A percentile compares a stretch with the other conserved stretches of the same genome.
Evolutionary conservation across 176 grass and related monocot species (phyloP).

Genomic region (Triticum monococcum): DNA sequence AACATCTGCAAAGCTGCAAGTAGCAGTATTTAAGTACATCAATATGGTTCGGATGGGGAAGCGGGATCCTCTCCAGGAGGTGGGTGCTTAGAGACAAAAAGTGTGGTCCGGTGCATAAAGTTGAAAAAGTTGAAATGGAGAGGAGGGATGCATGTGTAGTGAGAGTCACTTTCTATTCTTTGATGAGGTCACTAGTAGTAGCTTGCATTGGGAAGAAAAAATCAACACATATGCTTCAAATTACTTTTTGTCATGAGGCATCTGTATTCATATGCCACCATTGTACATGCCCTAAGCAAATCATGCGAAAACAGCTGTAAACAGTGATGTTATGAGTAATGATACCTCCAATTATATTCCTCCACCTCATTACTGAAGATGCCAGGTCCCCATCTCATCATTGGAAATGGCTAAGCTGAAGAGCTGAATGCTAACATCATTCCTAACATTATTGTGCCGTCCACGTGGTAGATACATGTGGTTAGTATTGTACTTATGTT

Average conservation of each 20-base stretch:
- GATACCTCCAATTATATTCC: neutral
- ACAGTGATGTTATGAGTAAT: slow-evolving; percentile 7
- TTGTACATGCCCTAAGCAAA: neutral
- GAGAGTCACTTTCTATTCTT: too few relatives aligned
- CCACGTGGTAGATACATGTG: neutral
- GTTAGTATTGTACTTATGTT: neutral
- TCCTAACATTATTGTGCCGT: neutral
- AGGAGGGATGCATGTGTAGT: too few relatives aligned
- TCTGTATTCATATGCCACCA: too few relatives aligned
- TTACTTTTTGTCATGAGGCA: too few relatives aligned
- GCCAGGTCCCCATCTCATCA: neutral
- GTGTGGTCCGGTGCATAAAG: too few relatives aligned
- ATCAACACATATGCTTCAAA: too few relatives aligned
- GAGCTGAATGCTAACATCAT: neutral
- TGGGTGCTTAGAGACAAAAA: too few relatives aligned
- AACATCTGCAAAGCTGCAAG: neutral
- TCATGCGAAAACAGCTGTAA: neutral
- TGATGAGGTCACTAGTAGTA: too few relatives aligned
- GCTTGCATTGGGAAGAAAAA: too few relatives aligned
- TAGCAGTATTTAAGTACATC: neutral
- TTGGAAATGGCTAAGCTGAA: neutral
- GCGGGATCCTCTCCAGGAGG: too few relatives aligned
- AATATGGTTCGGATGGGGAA: neutral
- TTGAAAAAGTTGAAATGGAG: too few relatives aligned
- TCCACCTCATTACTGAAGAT: neutral